Evolutionary conservation across 2,329 filamentous ascomycete genomes (phyloP), one percentile per base, ranked within the genome.

Genomic region (Fusarium subtropicale): DNA sequence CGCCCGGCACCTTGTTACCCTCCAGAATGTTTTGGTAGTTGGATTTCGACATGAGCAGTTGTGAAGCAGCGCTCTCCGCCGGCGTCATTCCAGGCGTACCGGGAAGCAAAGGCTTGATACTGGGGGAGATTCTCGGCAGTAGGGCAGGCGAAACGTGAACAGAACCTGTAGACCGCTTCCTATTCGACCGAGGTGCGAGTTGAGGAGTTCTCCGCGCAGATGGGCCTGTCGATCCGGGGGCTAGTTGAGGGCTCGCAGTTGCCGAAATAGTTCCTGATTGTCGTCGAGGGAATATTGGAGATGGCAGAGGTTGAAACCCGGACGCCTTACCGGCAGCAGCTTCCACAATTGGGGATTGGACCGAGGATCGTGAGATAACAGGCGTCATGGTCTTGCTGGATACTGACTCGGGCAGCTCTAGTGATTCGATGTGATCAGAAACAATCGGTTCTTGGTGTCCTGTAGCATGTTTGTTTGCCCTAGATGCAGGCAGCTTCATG

Each of bases 21-120:
- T 98, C 96, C 13, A 99, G 82, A 38, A 99, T 96, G 74, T 97
- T 97, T 76, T 98, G 95, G 75, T 99, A 99, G 76, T 99, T 99
- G 3, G 95, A 98, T 78, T 98, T 98, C 18, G 92, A 93, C 36
- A 94, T 92, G 30, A 99, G 86, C 45, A 98, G 86, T 30, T 93
- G 86, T n/a, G 88, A 90, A 0, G 88, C 85, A 3, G 87, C 85
- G 71, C 89, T 87, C 69, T 90, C 88, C 7, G 83, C 84, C 2
- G 86, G 83, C n/a, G 73, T 71, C 59, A 85, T 80, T 5, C 85
- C 85, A 6, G 82, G 75, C 1, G 79, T 79, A 28, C 81, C 90
- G 22, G 94, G 93, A 47, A 97, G 86, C 24, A 97, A 80, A 12
- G 96, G 95, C 77, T 97, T 97, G 78, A 99, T 97, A 78, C 89